A percentile compares a stretch with the other conserved stretches of the same genome.
phyloP scores from a whole-genome alignment of 495 filamentous ascomycete genomes.

The Penicillium antarcticum region DNA sequence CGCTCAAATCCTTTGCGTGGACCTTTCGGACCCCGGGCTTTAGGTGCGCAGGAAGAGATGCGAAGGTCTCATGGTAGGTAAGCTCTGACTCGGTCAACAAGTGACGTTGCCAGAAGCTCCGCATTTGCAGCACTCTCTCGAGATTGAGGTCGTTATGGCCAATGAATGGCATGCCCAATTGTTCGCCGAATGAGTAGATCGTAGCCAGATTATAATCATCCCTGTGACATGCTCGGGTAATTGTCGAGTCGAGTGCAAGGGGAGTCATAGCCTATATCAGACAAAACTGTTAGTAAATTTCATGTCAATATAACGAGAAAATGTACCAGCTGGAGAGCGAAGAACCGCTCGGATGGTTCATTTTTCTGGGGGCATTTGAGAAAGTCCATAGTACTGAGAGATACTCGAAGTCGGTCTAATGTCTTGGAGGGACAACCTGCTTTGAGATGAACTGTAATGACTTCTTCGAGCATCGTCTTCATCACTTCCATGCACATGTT shows the following conservation, averaged over 20 bases:
- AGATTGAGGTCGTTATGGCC: constrained; percentile 11
- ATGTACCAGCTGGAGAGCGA: constrained; percentile 31
- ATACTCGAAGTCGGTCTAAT: constrained; percentile 14
- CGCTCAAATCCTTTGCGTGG: not conserved
- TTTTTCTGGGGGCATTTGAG: constrained; percentile 18
- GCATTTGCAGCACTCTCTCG: constrained; percentile 24
- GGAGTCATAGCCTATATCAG: constrained; percentile 25
- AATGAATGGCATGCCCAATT: constrained; percentile 8
- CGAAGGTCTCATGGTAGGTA: constrained; percentile 25
- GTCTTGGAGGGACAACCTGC: constrained; percentile 18
- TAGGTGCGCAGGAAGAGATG: constrained; percentile 1
- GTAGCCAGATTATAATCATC: constrained; percentile 28
- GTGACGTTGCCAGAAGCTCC: constrained; percentile 40
- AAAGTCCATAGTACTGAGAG: constrained; percentile 15
- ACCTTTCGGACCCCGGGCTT: constrained; percentile 18
- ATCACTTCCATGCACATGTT: constrained; percentile 30
- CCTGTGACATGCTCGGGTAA: constrained; percentile 24
- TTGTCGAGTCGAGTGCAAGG: constrained; percentile 21
- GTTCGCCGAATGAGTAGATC: constrained; percentile 21
- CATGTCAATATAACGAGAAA: not conserved
- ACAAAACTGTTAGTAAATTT: not conserved
- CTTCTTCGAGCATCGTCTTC: constrained; percentile 25
- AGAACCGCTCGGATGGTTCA: constrained; percentile 21
- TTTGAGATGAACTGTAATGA: constrained; percentile 2
- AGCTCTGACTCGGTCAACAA: constrained; percentile 22